Percentiles rank a stretch among this genome's conserved stretches.
phyloP scores from a whole-genome alignment of 768 basidiomycete genomes.

The Scleroderma bovista region DNA sequence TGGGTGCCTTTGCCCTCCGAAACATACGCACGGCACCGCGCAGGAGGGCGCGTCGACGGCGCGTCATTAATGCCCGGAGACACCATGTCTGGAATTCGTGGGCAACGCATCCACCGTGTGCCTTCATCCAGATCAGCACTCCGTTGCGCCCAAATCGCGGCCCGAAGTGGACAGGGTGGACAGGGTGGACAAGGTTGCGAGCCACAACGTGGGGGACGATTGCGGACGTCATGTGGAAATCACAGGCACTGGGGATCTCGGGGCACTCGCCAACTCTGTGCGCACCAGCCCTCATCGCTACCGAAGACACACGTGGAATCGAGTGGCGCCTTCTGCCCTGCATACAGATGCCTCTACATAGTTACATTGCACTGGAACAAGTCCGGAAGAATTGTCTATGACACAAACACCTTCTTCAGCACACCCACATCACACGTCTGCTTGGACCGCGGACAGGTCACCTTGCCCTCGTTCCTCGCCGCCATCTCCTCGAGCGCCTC shows the following conservation, averaged over 20 bases:
- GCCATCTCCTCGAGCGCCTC: conserved; percentile 90
- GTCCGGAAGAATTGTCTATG: conserved; percentile 35
- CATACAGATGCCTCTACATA: neutral
- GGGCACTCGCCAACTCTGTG: neutral
- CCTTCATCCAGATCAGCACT: too few relatives aligned
- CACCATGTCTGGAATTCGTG: too few relatives aligned
- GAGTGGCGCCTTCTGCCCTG: neutral
- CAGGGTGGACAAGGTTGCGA: neutral
- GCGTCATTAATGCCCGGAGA: too few relatives aligned
- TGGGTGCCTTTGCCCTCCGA: too few relatives aligned
- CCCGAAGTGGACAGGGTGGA: neutral
- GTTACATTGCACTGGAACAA: neutral
- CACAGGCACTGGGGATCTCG: neutral
- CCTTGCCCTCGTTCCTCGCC: conserved; percentile 64
- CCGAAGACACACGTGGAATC: neutral
- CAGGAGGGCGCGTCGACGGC: too few relatives aligned
- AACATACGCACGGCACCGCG: too few relatives aligned
- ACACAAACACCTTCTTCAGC: conserved; percentile 87
- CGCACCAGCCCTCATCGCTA: neutral
- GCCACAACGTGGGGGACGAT: neutral
- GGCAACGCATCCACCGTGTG: too few relatives aligned
- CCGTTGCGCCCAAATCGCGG: neutral
- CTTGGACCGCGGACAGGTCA: conserved; percentile 80
- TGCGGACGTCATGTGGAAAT: neutral
- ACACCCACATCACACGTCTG: conserved; percentile 56